These are phyloP conservation scores for Clavispora vitiphila DNA, from an alignment of 805 yeast species.

Conservation along the genomic window DNA sequence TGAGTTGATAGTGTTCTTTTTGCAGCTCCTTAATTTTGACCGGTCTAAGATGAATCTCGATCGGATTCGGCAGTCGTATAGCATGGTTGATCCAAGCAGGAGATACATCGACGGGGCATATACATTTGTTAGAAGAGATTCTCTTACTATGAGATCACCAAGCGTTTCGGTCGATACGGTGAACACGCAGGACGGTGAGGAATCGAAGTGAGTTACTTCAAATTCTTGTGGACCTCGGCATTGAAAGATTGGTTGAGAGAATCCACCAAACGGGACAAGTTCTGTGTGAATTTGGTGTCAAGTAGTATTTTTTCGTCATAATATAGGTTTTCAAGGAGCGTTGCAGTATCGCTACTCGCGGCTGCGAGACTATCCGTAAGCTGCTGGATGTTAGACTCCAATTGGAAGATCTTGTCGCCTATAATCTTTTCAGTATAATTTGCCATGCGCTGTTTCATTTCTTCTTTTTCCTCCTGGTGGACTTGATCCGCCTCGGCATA, in stretches of 20 bases:
- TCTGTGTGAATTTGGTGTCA: not conserved
- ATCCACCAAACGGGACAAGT: slow-evolving; percentile 9
- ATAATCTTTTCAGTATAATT: slow-evolving; percentile 10
- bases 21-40: slow-evolving; percentile 34
- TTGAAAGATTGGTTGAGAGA: slow-evolving; percentile 13
- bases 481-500: slow-evolving; percentile 19
- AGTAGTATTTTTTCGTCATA: not conserved
- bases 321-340: not conserved
- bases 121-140: slow-evolving; percentile 22
- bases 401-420: slow-evolving; percentile 9
- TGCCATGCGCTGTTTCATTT: slow-evolving; percentile 8
- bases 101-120: slow-evolving; percentile 33
- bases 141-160: slow-evolving; percentile 8
- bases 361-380: slow-evolving; percentile 6
- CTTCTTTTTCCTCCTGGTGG: slow-evolving; percentile 12
- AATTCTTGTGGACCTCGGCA: not conserved
- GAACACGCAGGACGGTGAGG: not conserved
- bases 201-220: not conserved
- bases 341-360: not conserved
- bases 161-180: not conserved
- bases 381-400: slow-evolving; percentile 13
- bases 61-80: slow-evolving; percentile 35
- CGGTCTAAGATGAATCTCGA: slow-evolving; percentile 40
- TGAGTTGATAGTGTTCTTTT: slow-evolving; percentile 28
- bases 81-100: slow-evolving; percentile 37